Percentiles rank a stretch among this genome's conserved stretches.
Conservation (phyloP, 2,329 filamentous ascomycete species). For the Cladosporium cucumerinum region DNA sequence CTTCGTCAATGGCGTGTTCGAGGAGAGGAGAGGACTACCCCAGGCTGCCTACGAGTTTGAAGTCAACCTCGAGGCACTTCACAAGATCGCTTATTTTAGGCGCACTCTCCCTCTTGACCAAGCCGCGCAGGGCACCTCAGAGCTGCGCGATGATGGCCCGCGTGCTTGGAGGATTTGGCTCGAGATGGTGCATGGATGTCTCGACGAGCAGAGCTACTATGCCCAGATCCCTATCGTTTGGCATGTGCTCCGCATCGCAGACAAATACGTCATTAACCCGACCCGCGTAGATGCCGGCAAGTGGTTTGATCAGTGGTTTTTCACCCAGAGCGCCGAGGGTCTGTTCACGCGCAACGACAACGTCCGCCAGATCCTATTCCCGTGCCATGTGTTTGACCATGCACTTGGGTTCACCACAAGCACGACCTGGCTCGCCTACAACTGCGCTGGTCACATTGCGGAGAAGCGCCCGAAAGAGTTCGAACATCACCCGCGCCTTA, state of each 20-base stretch:
- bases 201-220: background rate
- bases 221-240: slow-evolving; percentile 19
- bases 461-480: slow-evolving; percentile 26
- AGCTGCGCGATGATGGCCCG: background rate
- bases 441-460: slow-evolving; percentile 28
- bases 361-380: slow-evolving; percentile 25
- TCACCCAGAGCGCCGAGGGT: background rate
- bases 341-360: background rate
- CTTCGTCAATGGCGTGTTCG: background rate
- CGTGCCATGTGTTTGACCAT: slow-evolving; percentile 32
- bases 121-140: background rate
- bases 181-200: slow-evolving; percentile 19
- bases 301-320: slow-evolving; percentile 22
- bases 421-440: slow-evolving; percentile 35
- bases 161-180: slow-evolving; percentile 16
- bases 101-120: background rate
- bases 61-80: background rate
- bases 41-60: background rate
- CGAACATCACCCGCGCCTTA: slow-evolving; percentile 4
- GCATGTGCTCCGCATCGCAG: slow-evolving; percentile 18
- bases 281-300: background rate
- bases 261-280: slow-evolving; percentile 21
- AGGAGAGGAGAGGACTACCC: background rate
- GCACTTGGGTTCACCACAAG: slow-evolving; percentile 27
- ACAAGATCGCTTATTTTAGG: background rate